A percentile compares a stretch with the other conserved stretches of the same genome.
These are phyloP conservation scores for Hericium rajendrae DNA, from an alignment of 768 basidiomycete genomes.

Conservation along the genomic window DNA sequence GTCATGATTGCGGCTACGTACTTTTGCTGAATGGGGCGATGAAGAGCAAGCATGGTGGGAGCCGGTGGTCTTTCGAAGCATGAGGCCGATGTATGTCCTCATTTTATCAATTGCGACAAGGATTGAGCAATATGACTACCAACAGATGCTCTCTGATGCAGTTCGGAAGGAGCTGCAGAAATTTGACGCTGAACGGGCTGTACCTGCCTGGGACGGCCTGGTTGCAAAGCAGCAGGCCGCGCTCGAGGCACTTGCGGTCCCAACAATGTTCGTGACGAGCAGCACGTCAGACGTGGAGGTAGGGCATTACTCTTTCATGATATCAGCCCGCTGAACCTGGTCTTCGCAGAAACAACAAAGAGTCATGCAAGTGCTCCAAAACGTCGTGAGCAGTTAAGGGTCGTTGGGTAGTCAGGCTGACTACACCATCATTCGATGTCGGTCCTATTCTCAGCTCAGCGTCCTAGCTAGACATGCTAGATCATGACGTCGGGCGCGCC, in stretches of 20 bases:
- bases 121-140: not conserved
- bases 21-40: not conserved
- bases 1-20: not conserved
- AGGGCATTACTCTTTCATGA: slow-evolving; percentile 10
- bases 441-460: too few relatives aligned
- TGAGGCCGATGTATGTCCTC: slow-evolving; percentile 48
- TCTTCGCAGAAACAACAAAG: not conserved
- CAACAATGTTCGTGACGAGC: slow-evolving; percentile 58
- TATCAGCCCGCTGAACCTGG: too few relatives aligned
- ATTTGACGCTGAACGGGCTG: slow-evolving; percentile 61
- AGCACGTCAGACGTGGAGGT: slow-evolving; percentile 48
- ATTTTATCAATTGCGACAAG: not conserved
- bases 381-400: not conserved
- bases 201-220: slow-evolving; percentile 74
- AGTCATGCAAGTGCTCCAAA: slow-evolving; percentile 1
- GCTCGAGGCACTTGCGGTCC: slow-evolving; percentile 52
- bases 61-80: slow-evolving; percentile 49
- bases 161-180: slow-evolving; percentile 55
- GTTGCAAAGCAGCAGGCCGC: slow-evolving; percentile 57
- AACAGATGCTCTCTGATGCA: slow-evolving; percentile 54
- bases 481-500: too few relatives aligned
- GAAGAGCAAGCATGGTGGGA: slow-evolving; percentile 61
- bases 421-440: too few relatives aligned
- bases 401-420: too few relatives aligned
- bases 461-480: too few relatives aligned